Evolutionary conservation across 2,329 filamentous ascomycete genomes (phyloP), one percentile per base, ranked within the genome.

Genomic region (Fusarium ramigenum): DNA sequence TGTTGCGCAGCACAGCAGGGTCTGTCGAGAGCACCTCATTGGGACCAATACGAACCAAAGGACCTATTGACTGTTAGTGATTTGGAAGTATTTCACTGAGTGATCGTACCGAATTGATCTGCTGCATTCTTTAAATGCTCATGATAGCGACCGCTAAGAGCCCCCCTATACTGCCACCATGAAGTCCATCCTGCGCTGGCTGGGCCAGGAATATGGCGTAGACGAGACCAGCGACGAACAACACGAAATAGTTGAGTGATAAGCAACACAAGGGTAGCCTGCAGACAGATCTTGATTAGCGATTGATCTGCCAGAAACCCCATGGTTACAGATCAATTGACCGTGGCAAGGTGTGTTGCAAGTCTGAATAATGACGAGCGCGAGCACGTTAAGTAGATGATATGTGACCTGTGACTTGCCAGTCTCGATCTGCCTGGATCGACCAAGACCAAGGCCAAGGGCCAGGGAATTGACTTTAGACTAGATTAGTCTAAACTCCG

Each of bases 1-100:
- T 83, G 28, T 73, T 79, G 28, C 81, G 80, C 16, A 86, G 60
- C 30, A 84, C 72, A 3, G 80, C 81, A 0, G 83, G 82, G 59
- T 86, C 85, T 30, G 78, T 76, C 2, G 82, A 84, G 8, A 83
- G 71, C 4, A 86, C 73, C 39, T 84, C 79, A 47, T 84, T 84
- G 12, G 85, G 84, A 1, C 84, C 84, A 36, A 86, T 80, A 9
- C 85, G 82, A 3, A 83, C 80, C n/a, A 85, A 74, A 16, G 80
- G 69, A 2, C 82, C 82, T 78, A 9, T 6, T 4, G 2, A n/a
- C 4, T 9, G 28, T 76, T 3, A 74, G 37, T 9, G 53, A 25
- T n/a, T 21, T 28, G 28, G 28, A 7, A 7, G 28, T 28, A 7
- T 28, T 28, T 28, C 7, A 7, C 6, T 7, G 28, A 28, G 28